These are phyloP conservation scores for Lachnellula subtilissima DNA, from an alignment of 2,329 filamentous ascomycete species.

Conservation along the genomic window DNA sequence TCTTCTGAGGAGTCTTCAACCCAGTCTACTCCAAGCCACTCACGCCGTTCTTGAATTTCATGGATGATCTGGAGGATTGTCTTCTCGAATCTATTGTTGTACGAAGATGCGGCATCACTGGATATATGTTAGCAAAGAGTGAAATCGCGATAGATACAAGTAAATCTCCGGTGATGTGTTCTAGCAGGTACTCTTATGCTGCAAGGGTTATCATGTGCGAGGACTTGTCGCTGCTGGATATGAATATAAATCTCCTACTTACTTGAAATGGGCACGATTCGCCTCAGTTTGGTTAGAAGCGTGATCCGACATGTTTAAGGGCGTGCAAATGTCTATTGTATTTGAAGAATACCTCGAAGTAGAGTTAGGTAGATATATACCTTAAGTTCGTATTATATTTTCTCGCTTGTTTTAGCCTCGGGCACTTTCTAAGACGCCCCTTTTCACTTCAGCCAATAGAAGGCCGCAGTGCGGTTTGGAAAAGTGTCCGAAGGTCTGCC, in stretches of 20 bases:
- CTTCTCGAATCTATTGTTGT: constrained; percentile 53
- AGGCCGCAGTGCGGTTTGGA: not conserved
- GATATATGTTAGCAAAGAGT: not conserved
- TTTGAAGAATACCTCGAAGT: not conserved
- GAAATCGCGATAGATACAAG: not conserved
- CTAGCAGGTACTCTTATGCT: too few species aligned
- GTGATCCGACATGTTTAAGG: constrained; percentile 17
- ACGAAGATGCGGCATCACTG: constrained; percentile 47
- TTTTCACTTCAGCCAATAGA: constrained; percentile 2
- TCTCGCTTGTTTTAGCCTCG: not conserved
- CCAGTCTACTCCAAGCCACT: constrained; percentile 60
- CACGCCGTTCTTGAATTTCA: constrained; percentile 47
- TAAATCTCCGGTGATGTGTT: too few species aligned
- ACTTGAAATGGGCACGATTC: constrained; percentile 39
- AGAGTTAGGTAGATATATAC: not conserved
- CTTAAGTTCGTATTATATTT: not conserved
- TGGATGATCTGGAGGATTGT: constrained; percentile 49
- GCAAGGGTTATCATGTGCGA: too few species aligned
- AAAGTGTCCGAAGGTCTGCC: constrained; percentile 3
- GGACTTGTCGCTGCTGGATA: too few species aligned
- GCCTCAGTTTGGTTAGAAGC: constrained; percentile 32
- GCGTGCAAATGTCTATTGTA: too few species aligned
- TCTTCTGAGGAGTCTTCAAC: constrained; percentile 34
- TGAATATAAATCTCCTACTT: constrained; percentile 16
- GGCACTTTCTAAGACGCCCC: constrained; percentile 3